phyloP scores from a whole-genome alignment of 345 rosid species.

The Theobroma cacao region DNA sequence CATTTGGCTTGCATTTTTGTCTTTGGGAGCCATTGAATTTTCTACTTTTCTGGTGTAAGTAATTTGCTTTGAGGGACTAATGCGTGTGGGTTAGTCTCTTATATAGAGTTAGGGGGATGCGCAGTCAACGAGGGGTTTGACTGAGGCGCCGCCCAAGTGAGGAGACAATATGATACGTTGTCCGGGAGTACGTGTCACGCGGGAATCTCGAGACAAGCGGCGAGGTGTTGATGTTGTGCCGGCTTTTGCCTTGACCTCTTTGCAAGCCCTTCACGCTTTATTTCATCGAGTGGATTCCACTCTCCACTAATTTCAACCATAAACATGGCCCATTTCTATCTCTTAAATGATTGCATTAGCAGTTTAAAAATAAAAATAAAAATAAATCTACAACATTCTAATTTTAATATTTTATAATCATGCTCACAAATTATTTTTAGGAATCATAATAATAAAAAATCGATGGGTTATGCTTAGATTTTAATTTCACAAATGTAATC shows the following conservation, averaged over 20 bases:
- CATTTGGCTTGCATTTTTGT: not conserved
- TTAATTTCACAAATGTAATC: not conserved
- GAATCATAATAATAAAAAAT: not conserved
- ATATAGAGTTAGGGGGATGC: constrained; percentile 6
- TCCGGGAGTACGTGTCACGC: constrained; percentile 47
- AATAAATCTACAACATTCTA: too few species aligned
- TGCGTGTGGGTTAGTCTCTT: not conserved
- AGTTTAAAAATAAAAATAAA: too few species aligned
- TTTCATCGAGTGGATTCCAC: constrained; percentile 14
- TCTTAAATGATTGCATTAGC: not conserved
- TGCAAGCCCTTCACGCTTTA: constrained; percentile 3
- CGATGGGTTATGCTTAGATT: not conserved
- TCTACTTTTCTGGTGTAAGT: not conserved
- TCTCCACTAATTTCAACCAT: constrained; percentile 7
- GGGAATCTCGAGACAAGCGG: constrained; percentile 41
- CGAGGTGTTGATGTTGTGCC: constrained; percentile 25
- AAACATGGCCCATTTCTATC: not conserved
- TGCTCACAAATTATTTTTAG: not conserved
- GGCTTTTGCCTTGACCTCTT: constrained; percentile 41
- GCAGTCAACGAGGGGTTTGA: constrained; percentile 40
- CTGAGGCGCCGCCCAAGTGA: constrained; percentile 43
- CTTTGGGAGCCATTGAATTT: constrained; percentile 36
- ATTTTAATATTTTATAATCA: not conserved
- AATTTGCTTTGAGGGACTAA: not conserved
- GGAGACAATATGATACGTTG: constrained; percentile 35